A percentile compares a stretch with the other conserved stretches of the same genome.
Conservation (phyloP, 208 protist species). For the Leishmania lainsoni region DNA sequence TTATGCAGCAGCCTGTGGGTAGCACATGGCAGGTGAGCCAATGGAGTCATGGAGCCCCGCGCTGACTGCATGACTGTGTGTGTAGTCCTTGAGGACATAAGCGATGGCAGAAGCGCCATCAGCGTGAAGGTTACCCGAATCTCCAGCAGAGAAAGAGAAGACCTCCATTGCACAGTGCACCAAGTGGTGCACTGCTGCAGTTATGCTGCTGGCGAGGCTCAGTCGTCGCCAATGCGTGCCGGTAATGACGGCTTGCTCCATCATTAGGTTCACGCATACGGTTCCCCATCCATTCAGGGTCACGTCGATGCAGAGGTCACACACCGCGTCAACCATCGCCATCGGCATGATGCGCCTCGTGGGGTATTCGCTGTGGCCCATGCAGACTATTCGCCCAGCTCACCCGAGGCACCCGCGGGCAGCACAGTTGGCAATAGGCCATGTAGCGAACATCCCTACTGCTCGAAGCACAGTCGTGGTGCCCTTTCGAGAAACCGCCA, state of each 20-base stretch:
- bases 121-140: background rate
- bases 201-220: too few species aligned
- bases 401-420: background rate
- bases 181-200: background rate
- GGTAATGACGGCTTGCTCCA: background rate
- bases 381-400: background rate
- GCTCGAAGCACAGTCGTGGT: too few species aligned
- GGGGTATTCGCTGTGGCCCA: background rate
- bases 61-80: background rate
- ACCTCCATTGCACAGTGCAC: background rate
- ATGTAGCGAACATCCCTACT: too few species aligned
- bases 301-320: background rate
- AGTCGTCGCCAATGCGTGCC: background rate
- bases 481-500: too few species aligned
- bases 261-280: background rate
- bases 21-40: background rate
- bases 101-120: background rate
- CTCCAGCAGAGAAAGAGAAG: background rate
- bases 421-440: background rate
- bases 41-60: background rate
- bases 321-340: background rate
- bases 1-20: background rate
- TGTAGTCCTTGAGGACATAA: background rate
- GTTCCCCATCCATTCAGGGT: background rate
- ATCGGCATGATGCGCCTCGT: background rate